Base-by-base conservation (phyloP, 2,329 filamentous ascomycete species). In the Neofusicoccum umdonicola region DNA sequence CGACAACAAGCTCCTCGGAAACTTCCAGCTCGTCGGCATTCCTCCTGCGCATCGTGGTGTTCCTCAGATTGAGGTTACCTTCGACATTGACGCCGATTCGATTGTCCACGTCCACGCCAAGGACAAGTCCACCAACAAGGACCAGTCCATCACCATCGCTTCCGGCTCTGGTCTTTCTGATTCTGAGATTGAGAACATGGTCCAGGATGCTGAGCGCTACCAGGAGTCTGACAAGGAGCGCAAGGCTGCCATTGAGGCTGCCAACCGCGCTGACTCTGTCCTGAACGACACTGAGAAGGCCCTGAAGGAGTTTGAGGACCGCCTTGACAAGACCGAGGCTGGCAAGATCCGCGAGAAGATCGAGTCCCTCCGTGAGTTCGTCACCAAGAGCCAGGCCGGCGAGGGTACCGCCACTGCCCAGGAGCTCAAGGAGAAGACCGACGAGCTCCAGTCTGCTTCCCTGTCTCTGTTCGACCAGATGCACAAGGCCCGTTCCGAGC, bases 381-480 rank as follows among this genome's bases (percentile, higher is more conserved):
- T 98, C 73, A 88, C 89, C 83, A 93, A 96, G 89, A 96, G 88
- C 86, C 94, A 97, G 85, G 87, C 92, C 74, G 94, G 94, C 69
- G 95, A 99, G 85, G 88, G 89, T 75, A 87, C 84, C 68, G 88
- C 91, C 74, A 96, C 92, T 67, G 91, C 93, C 60, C 91, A 91
- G 70, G 91, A 98, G 82, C 90, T 99, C 81, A 98, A 98, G 91
- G 88, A 92, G 84, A 97, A 97, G 92, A 96, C 92, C 74, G 95
- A 98, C 71, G 94, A 97, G 82, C 91, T 99, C 77, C 95, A 98
- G 85, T 91, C 90, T 79, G 92, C 94, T 71, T 94, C 90, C 81
- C 85, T 99, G 82, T 96, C 91, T 83, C 89, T 98, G 76, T 98
- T 99, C 81, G 95, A 98, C 85, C 97, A 98, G 90, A 97, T 99